phyloP scores from a whole-genome alignment of 495 filamentous ascomycete species.

The Ramalina peruviana region DNA sequence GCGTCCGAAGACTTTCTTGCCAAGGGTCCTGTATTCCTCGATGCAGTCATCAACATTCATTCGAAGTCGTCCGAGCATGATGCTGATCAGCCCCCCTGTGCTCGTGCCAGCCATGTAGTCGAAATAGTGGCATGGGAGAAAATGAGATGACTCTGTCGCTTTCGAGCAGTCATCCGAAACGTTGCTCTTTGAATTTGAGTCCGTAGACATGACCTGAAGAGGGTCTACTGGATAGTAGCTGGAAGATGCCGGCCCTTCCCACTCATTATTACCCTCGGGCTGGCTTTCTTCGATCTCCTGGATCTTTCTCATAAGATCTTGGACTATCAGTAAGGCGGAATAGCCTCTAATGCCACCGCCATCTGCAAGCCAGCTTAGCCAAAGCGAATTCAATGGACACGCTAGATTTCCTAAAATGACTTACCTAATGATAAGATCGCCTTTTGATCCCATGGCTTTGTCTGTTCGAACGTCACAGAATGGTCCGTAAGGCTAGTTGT shows the following conservation, averaged over 20 bases:
- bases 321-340: constrained; percentile 16
- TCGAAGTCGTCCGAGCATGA: constrained; percentile 37
- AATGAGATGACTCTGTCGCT: constrained; percentile 6
- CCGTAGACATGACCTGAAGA: background rate
- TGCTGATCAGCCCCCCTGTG: constrained; percentile 30
- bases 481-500: constrained; percentile 2
- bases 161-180: background rate
- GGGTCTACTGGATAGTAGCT: constrained; percentile 11
- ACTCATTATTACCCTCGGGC: background rate
- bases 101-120: constrained; percentile 19
- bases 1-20: constrained; percentile 30
- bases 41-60: constrained; percentile 40
- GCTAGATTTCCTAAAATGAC: no score
- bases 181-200: background rate
- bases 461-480: constrained; percentile 9
- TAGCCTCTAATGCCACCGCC: constrained; percentile 19
- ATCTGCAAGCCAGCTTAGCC: constrained; percentile 4
- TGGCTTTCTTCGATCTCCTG: background rate
- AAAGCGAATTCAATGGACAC: background rate
- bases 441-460: constrained; percentile 10
- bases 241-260: constrained; percentile 11
- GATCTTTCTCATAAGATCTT: constrained; percentile 15
- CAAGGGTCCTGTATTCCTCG: constrained; percentile 31
- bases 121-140: constrained; percentile 18
- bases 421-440: constrained; percentile 8